Evolutionary conservation across 2,329 filamentous ascomycete genomes (phyloP), one percentile per base, ranked within the genome.

Genomic region (Rosellinia necatrix): DNA sequence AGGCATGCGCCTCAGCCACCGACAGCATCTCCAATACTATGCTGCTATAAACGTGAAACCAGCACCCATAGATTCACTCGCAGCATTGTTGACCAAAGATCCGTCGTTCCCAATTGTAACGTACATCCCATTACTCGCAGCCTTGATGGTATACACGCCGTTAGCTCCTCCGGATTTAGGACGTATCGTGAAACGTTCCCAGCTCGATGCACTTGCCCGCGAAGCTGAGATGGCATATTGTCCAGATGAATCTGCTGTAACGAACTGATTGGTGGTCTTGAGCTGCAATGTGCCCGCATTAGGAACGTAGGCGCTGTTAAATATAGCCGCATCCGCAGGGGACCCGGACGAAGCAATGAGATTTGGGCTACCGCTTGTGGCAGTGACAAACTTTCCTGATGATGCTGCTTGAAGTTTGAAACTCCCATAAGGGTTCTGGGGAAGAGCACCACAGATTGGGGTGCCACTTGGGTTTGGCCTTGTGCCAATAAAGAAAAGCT

Each of bases 401-500:
- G 49, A 46, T 17, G 41, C 41, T 8, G 40, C 49, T 30, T 53
- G 49, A 13, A 53, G n/a, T 15, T 44, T 53, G 49, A 37, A 53
- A 30, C 30, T 46, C 5, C 49, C 49, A 34, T 46, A 53, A 12
- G 49, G 49, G 34, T 53, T 53, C 17, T 43, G 41, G n/a, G 49
- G 49, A 6, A 53, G 40, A 27, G 49, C 29, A 19, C 40, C 32
- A 24, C 49, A 53, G 49, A 53, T 53, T 8, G 49, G 49, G 15
- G 30, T 3, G 15, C 49, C 49, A 8, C 38, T 27, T 13, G 41
- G 49, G 41, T 53, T 53, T n/a, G 49, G 49, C 10, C 49, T 24
- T 7, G 49, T 53, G 41, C 49, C 32, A 22, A 53, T 53, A 41
- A 53, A 53, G 49, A 13, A 53, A n/a, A 53, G 49, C 12, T 53